phyloP scores from a whole-genome alignment of 352 stramenopile species.

The Pythium sukuiense region DNA sequence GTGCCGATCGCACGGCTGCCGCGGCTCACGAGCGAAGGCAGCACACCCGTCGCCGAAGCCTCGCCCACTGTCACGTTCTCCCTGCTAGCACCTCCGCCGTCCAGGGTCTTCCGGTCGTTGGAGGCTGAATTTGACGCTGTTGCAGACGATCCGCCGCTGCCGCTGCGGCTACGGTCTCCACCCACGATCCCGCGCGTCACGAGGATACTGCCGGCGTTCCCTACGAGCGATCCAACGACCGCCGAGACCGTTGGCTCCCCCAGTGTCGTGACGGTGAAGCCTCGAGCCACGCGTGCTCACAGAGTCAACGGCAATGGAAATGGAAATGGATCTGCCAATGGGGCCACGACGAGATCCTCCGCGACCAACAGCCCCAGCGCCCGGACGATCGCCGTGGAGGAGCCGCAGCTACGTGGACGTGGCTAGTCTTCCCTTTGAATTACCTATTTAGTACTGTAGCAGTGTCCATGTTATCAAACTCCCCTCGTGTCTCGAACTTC shows the following conservation, averaged over 20 bases:
- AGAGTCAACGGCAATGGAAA: background rate
- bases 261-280: constrained; percentile 12
- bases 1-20: constrained; percentile 11
- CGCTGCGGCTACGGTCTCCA: constrained; percentile 41
- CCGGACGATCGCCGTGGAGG: background rate
- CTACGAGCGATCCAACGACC: background rate
- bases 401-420: background rate
- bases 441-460: constrained; percentile 1
- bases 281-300: constrained; percentile 33
- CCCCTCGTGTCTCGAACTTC: too few relatives aligned
- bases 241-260: background rate
- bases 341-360: background rate
- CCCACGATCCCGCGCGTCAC: constrained; percentile 49
- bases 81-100: constrained; percentile 5
- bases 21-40: constrained; percentile 6
- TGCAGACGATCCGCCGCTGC: constrained; percentile 48
- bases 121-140: constrained; percentile 66
- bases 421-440: background rate
- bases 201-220: constrained; percentile 25
- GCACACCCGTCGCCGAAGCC: background rate
- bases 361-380: background rate
- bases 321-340: background rate
- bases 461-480: background rate
- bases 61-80: constrained; percentile 32
- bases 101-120: constrained; percentile 59